Base-by-base conservation (phyloP, 1,139 yeast genomes). In the Sugiyamaella novakii region DNA sequence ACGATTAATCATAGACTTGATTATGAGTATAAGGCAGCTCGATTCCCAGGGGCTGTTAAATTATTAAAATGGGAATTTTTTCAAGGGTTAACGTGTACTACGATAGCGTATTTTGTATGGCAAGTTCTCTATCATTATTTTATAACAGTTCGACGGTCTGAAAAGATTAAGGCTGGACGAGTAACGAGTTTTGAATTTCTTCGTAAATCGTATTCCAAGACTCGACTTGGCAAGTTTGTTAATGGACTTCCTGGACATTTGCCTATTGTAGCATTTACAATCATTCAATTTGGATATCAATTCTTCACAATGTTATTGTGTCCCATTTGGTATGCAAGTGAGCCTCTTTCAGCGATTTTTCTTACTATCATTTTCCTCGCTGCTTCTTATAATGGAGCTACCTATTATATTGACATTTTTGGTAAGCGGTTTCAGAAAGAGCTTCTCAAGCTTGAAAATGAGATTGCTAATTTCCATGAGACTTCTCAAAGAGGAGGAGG, bases 301-400 rank as follows among this genome's bases (percentile, higher is more conserved):
- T 69, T 92, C 39, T 68, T 79, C n/a, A 87, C 98, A 11, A 92
- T 92, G 98, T 69, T 83, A 40, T 77, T 89, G 7, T 88, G 96
- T 60, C 96, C 97, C 0, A 65, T 92, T 21, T 87, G 96, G 87
- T 87, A 87, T 67, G 74, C 77, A 39, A 78, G 81, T 65, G 83
- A 83, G 59, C 71, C 73, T 49, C 78, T 86, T 1, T 87, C 95
- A 36, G 81, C 84, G 0, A 60, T 75, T 1, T 91, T 89, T 64
- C 77, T 92, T 54, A 68, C 81, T 2, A 74, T 78, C 49, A 87
- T 92, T 22, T 88, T 89, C 60, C 68, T 83, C 30, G 78, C 82
- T 70, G 95, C 98, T 1, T 76, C 89, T 43, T 87, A 85, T 66
- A 91, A 92, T 59, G 98, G 98, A 28, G 98, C 98, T 1, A 87